Base-by-base conservation (phyloP, 2,329 filamentous ascomycete genomes). In the Sporothrix globosa region DNA sequence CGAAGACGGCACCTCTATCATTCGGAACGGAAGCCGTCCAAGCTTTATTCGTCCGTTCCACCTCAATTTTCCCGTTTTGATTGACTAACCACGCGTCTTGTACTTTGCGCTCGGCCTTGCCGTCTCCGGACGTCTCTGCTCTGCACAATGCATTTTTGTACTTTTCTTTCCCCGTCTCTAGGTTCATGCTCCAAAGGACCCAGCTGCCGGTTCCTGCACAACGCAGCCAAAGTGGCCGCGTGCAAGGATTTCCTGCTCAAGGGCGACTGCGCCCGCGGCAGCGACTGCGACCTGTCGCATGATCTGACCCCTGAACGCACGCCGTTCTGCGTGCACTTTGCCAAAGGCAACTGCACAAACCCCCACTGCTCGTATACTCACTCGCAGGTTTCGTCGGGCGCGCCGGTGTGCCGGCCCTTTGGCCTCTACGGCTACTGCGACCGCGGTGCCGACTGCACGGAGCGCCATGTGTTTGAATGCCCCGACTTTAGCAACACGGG, bases 401-500 rank as follows among this genome's bases (percentile, higher is more conserved):
- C 94, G 67, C 89, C 87, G 41, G 92, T 97, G 63, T 99, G 96
- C 82, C 87, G 89, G 75, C 82, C 88, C 24, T 98, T 99, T 83
- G 95, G 92, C 39, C 88, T 89, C 69, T 87, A 94, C 77, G 95
- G 96, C 68, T 98, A 93, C 80, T 98, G 96, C 83, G 90, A 91
- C 73, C 92, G 91, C 78, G 96, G 95, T 72, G 85, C 86, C 70
- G 81, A 85, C 69, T 98, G 96, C 81, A 81, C 87, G 72, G 89
- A 96, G 74, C 91, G 93, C 72, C 96, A 99, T 82, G 91, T 95
- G 71, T 91, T 91, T 81, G 95, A 98, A 80, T 98, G 96, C 80
- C 95, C 96, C 73, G 92, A 97, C 79, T 97, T 96, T 83, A 92
- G 92, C 86, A 97, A 97, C 81, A 92, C 88, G 72, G 95, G 95